A percentile compares a stretch with the other conserved stretches of the same genome.
Conservation (phyloP, 176 grass and related monocot genomes). For the Oryza meyeriana region DNA sequence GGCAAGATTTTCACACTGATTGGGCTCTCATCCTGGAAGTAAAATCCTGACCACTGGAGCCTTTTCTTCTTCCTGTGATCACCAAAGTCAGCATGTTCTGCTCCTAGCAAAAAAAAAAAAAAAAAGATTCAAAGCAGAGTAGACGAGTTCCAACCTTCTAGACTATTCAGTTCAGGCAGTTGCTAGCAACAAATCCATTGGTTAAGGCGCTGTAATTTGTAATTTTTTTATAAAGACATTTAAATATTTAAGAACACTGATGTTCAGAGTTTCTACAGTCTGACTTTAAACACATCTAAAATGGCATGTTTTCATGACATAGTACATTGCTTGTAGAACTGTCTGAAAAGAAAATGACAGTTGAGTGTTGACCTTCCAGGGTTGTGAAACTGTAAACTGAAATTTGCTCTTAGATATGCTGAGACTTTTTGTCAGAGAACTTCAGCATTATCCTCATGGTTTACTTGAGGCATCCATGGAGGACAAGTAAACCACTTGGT, state of each 20-base stretch:
- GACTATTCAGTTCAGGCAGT: background rate
- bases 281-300: background rate
- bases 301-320: background rate
- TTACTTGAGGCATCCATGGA: background rate
- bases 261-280: background rate
- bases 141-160: background rate
- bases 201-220: no score
- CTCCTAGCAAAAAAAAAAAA: background rate
- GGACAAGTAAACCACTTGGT: slow-evolving; percentile 3
- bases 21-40: background rate
- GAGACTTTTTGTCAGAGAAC: background rate
- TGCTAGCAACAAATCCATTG: background rate
- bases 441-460: background rate
- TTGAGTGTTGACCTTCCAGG: background rate
- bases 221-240: background rate
- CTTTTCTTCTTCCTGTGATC: background rate
- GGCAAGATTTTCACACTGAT: background rate
- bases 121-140: background rate
- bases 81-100: background rate
- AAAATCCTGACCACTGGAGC: background rate
- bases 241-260: no score
- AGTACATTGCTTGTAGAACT: background rate
- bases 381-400: background rate
- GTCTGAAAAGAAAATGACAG: background rate
- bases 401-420: background rate